Conservation (phyloP, 176 grass and related monocot species). For the Avena eriantha region DNA sequence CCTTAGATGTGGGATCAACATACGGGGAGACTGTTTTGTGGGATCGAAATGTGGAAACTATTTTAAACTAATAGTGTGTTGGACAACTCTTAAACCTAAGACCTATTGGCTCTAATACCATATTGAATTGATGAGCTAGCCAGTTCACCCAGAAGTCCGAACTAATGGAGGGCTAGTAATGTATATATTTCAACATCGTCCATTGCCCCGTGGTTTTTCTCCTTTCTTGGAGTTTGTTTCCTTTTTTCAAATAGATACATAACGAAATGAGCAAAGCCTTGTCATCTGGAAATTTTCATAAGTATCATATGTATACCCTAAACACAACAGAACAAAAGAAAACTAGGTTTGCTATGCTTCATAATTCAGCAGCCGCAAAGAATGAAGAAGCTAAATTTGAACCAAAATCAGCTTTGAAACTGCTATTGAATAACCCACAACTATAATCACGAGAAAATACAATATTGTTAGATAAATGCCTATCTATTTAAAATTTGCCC, state of each 20-base stretch:
- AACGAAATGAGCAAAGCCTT: background rate
- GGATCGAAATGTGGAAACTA: no score
- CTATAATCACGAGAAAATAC: no score
- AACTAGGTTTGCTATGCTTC: background rate
- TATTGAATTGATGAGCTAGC: no score
- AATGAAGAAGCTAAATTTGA: background rate
- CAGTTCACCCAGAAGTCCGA: no score
- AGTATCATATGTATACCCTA: background rate
- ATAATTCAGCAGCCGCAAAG: background rate
- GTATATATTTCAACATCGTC: constrained; percentile 51
- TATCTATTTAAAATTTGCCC: no score
- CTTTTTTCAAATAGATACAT: constrained; percentile 54
- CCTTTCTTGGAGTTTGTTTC: constrained; percentile 65
- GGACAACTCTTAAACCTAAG: no score
- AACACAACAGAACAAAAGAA: background rate
- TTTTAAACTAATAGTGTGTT: no score
- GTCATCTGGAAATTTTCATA: background rate
- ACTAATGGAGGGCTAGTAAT: no score
- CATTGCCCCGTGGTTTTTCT: constrained; percentile 80
- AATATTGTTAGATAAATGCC: no score
- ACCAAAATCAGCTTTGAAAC: constrained; percentile 5
- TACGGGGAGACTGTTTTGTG: no score
- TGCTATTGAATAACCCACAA: background rate
- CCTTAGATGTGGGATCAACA: no score
- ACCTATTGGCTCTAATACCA: no score